Conservation (phyloP, 768 basidiomycete species). For the Amanita exitialis region DNA sequence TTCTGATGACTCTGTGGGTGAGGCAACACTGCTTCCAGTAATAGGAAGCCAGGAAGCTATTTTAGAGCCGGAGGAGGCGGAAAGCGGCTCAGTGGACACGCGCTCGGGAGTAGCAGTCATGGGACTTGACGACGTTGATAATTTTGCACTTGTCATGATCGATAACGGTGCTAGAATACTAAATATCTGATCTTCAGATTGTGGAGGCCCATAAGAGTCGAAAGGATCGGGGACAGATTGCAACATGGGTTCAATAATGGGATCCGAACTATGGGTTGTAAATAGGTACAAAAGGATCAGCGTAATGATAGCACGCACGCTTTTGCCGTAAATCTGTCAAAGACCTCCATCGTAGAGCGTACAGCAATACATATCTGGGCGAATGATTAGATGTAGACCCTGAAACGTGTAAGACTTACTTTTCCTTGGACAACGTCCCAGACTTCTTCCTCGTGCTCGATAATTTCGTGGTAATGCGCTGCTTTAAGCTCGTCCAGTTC, state of each 20-base stretch:
- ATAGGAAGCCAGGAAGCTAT: constrained; percentile 41
- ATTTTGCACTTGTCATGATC: constrained; percentile 41
- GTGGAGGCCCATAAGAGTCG: constrained; percentile 83
- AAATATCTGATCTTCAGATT: constrained; percentile 86
- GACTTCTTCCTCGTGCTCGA: constrained; percentile 92
- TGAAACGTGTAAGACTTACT: constrained; percentile 25
- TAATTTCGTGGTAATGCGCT: constrained; percentile 78
- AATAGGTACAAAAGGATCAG: neutral
- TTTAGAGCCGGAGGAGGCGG: constrained; percentile 20
- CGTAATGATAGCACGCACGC: constrained; percentile 42
- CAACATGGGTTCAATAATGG: constrained; percentile 84
- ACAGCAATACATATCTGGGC: constrained; percentile 68
- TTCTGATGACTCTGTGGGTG: constrained; percentile 42
- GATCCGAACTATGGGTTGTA: constrained; percentile 55
- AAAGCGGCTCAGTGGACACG: constrained; percentile 19
- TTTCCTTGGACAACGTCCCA: constrained; percentile 89
- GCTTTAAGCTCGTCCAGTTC: constrained; percentile 82
- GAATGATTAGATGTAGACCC: constrained; percentile 1
- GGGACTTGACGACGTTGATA: constrained; percentile 54
- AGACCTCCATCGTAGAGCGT: constrained; percentile 86
- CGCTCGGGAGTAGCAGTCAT: constrained; percentile 38
- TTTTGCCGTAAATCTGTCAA: constrained; percentile 80
- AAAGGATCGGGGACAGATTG: constrained; percentile 89
- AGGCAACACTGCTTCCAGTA: constrained; percentile 30
- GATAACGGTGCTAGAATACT: constrained; percentile 84